Evolutionary conservation across 495 filamentous ascomycete genomes (phyloP), one percentile per base, ranked within the genome.

Genomic region (Penicillium canescens): DNA sequence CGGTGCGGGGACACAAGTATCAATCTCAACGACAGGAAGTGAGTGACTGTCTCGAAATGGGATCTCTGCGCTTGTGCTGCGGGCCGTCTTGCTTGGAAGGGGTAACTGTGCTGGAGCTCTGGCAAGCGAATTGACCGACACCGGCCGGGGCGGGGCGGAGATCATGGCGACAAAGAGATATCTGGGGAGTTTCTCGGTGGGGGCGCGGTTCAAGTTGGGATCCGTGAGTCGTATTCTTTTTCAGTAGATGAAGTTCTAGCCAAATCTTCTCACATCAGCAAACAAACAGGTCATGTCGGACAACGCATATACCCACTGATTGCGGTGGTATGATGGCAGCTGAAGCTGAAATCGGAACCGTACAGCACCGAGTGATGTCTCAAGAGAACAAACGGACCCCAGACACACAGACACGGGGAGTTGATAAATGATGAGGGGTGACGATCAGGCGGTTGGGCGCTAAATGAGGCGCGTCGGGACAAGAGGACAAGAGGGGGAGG

Each of bases 71-170:
- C 61, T 71, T 39, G 66, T 64, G 52, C 60, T 65, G 42, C 65
- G 54, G 33, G 40, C 55, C 8, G 67, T 39, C 52, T 71, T 67
- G 4, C 18, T 23, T 59, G 46, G 42, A 55, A 65, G 26, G 54
- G 37, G 28, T 7, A 31, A 14, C 63, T 39, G 12, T 50, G 14
- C 36, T 8, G 62, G 60, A 4, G 54, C 39, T 57, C 60, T 62
- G 5, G 59, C 65, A 46, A 69, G 54, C 20, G 68, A 69, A 60
- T 70, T 68, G 47, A 71, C 70, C 14, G 68, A 73, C 24, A 65
- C 64, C 8, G 70, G 65, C 37, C 68, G 70, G 31, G 68, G 65
- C 23, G 68, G 70, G 46, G 68, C 59, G 42, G 70, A 62, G 38
- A 71, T 56, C 64, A 71, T 70, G 54, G 55, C 42, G 51, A 18